Evolutionary conservation across 1,139 yeast species (phyloP).

Genomic region (Candida glucosophila): DNA sequence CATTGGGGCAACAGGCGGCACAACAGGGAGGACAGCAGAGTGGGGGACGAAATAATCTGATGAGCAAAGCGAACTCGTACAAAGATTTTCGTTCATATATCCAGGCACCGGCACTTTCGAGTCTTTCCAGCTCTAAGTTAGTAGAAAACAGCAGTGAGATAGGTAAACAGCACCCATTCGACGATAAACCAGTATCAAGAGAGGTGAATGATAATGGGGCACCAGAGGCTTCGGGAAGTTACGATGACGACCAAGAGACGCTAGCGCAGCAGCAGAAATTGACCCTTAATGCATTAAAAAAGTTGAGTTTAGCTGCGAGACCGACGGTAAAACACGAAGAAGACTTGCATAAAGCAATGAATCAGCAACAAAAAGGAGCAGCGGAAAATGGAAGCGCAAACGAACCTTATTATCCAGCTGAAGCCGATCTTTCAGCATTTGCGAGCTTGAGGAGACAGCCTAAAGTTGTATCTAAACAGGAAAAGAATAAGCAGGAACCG

Average conservation of each 20-base stretch:
- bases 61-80: constrained; percentile 9
- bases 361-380: constrained; percentile 8
- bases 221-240: constrained; percentile 4
- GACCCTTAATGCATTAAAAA: constrained; percentile 38
- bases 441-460: constrained; percentile 42
- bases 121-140: constrained; percentile 24
- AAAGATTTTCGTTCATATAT: constrained; percentile 40
- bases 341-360: constrained; percentile 4
- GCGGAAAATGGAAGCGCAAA: constrained; percentile 5
- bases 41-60: constrained; percentile 17
- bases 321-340: constrained; percentile 17
- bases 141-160: constrained; percentile 25
- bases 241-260: constrained; percentile 25
- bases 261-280: constrained; percentile 34
- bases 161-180: constrained; percentile 37
- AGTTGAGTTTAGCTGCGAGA: constrained; percentile 36
- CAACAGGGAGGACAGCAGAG: constrained; percentile 3
- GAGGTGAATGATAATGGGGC: constrained; percentile 2
- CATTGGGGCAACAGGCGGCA: constrained; percentile 23
- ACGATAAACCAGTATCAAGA: constrained; percentile 10
- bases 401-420: constrained; percentile 46
- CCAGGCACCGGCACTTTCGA: constrained; percentile 40
- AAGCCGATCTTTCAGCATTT: constrained; percentile 42
- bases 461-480: constrained; percentile 7
- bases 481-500: not conserved